phyloP scores from a whole-genome alignment of 169 alveolate species.

The Haemoproteus tartakovskyi region DNA sequence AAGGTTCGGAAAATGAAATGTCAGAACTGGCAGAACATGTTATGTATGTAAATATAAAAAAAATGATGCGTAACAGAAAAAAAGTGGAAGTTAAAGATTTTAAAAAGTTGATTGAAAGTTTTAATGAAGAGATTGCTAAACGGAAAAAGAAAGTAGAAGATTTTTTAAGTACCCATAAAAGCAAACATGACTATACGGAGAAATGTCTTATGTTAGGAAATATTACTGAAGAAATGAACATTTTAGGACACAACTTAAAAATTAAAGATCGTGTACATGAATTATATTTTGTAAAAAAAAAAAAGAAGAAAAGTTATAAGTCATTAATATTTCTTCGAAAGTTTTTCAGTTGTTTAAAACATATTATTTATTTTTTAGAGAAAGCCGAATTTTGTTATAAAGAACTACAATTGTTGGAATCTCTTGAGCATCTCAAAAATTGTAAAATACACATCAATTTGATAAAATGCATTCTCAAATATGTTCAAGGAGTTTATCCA shows the following conservation, averaged over 20 bases:
- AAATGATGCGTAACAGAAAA: constrained; percentile 36
- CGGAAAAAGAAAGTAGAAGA: constrained; percentile 42
- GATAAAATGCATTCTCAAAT: constrained; percentile 29
- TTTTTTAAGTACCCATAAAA: constrained; percentile 35
- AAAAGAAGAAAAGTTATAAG: constrained; percentile 42
- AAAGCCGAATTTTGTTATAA: constrained; percentile 34
- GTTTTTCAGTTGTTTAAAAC: constrained; percentile 44
- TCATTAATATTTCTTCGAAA: constrained; percentile 44
- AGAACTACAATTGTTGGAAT: constrained; percentile 25
- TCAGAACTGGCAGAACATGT: no score
- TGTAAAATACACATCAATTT: constrained; percentile 44
- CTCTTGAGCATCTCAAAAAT: constrained; percentile 46
- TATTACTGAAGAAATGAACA: constrained; percentile 33
- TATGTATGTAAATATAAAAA: constrained; percentile 45
- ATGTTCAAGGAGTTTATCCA: no score
- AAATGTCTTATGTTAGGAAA: constrained; percentile 26
- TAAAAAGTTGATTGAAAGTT: constrained; percentile 19
- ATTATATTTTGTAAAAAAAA: constrained; percentile 28
- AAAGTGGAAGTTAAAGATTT: constrained; percentile 39
- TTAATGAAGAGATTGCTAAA: constrained; percentile 34
- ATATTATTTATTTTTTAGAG: constrained; percentile 13
- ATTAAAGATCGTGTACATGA: constrained; percentile 6
- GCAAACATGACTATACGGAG: constrained; percentile 50
- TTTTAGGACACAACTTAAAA: constrained; percentile 1
- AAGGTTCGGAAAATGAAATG: constrained; percentile 9